Evolutionary conservation across 768 basidiomycete genomes (phyloP).

Genomic region (Boletus speciosus): DNA sequence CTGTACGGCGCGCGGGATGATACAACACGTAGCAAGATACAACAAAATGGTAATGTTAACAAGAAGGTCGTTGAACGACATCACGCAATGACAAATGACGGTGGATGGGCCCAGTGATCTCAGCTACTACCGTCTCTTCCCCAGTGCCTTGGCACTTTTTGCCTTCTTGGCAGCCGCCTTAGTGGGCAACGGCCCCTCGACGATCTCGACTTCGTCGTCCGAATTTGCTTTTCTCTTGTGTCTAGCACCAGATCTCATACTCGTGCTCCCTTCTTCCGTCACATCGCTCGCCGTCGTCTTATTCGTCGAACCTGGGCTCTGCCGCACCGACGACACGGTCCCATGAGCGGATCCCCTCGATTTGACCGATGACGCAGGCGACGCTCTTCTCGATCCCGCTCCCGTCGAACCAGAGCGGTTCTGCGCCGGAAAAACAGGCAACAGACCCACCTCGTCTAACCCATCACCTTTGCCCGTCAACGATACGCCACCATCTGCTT

Average conservation of each 20-base stretch:
- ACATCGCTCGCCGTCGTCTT: slow-evolving; percentile 43
- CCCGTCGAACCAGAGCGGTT: slow-evolving; percentile 12
- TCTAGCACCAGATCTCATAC: neutral
- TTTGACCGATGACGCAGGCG: slow-evolving; percentile 50
- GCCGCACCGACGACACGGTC: slow-evolving; percentile 32
- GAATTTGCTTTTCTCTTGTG: slow-evolving; percentile 53
- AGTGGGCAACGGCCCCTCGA: slow-evolving; percentile 44
- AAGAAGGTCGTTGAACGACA: too few species aligned
- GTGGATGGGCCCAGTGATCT: neutral
- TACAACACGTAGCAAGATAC: too few species aligned
- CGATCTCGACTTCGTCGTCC: slow-evolving; percentile 56
- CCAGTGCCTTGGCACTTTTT: slow-evolving; percentile 34
- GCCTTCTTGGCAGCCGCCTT: slow-evolving; percentile 36
- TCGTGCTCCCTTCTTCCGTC: slow-evolving; percentile 39
- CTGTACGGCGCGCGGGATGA: too few species aligned
- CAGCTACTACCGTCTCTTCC: slow-evolving; percentile 38
- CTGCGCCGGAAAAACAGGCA: slow-evolving; percentile 26
- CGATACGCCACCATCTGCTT: slow-evolving; percentile 6
- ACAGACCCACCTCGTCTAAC: slow-evolving; percentile 27
- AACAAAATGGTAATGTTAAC: too few species aligned
- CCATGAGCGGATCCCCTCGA: slow-evolving; percentile 34
- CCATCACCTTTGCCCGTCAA: slow-evolving; percentile 20
- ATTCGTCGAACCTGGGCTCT: slow-evolving; percentile 46
- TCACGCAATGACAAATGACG: too few species aligned
- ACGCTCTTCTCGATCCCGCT: slow-evolving; percentile 36